Percentiles rank a stretch among this genome's conserved stretches.
Conservation (phyloP, 352 stramenopile genomes). For the Phytopythium montanum region DNA sequence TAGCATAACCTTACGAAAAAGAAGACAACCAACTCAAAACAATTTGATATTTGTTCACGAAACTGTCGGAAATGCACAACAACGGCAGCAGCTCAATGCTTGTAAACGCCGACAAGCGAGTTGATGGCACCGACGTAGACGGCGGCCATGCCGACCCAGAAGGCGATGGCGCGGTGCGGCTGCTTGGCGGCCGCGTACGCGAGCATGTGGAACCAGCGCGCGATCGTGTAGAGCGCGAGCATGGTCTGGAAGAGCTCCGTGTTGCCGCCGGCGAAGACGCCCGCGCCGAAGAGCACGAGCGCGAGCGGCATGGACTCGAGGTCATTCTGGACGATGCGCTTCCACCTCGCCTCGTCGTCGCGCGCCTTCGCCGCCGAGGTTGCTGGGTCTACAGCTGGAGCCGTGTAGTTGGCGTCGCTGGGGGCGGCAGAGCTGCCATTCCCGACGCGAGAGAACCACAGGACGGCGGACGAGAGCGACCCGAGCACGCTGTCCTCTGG, state of each 20-base stretch:
- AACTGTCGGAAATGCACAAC: background rate
- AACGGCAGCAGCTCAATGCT: background rate
- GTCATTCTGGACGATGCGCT: constrained; percentile 56
- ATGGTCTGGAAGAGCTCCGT: constrained; percentile 26
- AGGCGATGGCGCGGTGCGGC: constrained; percentile 29
- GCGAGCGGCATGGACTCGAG: constrained; percentile 52
- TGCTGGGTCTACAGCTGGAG: background rate
- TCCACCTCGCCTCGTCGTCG: constrained; percentile 40
- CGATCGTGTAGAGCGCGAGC: constrained; percentile 35
- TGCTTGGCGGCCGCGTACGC: constrained; percentile 37
- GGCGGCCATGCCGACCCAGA: constrained; percentile 10
- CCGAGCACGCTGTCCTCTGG: constrained; percentile 2
- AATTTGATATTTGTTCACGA: background rate
- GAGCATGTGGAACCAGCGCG: constrained; percentile 35
- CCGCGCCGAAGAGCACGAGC: constrained; percentile 33
- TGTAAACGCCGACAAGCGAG: constrained; percentile 8
- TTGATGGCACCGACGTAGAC: constrained; percentile 17
- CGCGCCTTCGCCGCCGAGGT: constrained; percentile 7
- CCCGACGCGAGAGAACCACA: background rate
- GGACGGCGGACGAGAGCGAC: constrained; percentile 1
- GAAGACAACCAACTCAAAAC: background rate
- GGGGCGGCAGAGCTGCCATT: background rate
- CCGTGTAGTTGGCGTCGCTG: background rate
- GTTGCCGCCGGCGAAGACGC: constrained; percentile 35
- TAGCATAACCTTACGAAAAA: background rate